Percentiles rank a stretch among this genome's conserved stretches.
Conservation (phyloP, 2,329 filamentous ascomycete species). For the Phoma sp. region DNA sequence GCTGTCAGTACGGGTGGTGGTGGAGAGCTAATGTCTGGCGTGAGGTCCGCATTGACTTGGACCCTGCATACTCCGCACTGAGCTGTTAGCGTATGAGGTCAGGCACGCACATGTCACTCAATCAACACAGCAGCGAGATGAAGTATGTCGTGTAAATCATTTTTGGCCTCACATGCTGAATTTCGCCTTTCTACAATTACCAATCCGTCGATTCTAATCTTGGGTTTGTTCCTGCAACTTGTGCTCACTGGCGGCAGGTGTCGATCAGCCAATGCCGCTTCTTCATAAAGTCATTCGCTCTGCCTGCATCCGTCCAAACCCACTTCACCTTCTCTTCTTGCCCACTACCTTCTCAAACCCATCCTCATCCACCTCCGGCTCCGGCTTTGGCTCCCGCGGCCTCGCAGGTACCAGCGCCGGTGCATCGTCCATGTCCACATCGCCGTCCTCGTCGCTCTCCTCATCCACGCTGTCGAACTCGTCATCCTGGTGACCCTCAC, state of each 20-base stretch:
- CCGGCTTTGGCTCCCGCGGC: slow-evolving; percentile 41
- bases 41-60: slow-evolving; percentile 15
- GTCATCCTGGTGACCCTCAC: slow-evolving; percentile 64
- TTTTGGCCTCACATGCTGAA: no score
- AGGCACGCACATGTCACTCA: slow-evolving; percentile 17
- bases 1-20: slow-evolving; percentile 14
- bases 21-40: slow-evolving; percentile 20
- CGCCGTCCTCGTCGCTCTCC: slow-evolving; percentile 58
- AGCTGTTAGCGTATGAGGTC: slow-evolving; percentile 22
- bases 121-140: no score
- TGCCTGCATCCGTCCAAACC: neutral
- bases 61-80: slow-evolving; percentile 27
- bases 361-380: slow-evolving; percentile 52
- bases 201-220: no score
- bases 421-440: slow-evolving; percentile 49
- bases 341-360: slow-evolving; percentile 54
- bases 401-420: slow-evolving; percentile 45
- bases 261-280: neutral
- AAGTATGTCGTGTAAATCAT: no score
- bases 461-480: slow-evolving; percentile 55
- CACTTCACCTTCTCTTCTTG: slow-evolving; percentile 49
- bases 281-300: no score
- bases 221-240: no score
- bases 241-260: no score
- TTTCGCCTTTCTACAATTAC: no score